These are phyloP conservation scores for Mucor saturninus DNA, from an alignment of 371 early-diverging fungal genomes.

Conservation along the genomic window DNA sequence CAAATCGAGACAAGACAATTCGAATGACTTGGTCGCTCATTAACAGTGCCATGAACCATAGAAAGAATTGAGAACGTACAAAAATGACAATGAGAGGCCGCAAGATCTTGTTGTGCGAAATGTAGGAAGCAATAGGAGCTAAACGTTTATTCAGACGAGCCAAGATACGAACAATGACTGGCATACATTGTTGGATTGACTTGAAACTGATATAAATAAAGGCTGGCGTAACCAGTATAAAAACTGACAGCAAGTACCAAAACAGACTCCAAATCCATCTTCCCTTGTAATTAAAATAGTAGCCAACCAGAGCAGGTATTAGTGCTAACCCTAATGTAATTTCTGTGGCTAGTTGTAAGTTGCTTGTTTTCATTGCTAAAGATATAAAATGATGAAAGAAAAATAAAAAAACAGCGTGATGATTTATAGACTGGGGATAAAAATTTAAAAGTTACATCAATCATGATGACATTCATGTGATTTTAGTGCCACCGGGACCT, in stretches of 20 bases:
- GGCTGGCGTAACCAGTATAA: slow-evolving; percentile 29
- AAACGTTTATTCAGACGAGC: slow-evolving; percentile 22
- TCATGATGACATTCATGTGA: slow-evolving; percentile 5
- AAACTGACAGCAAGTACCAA: slow-evolving; percentile 27
- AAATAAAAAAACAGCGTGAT: background rate
- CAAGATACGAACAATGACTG: slow-evolving; percentile 28
- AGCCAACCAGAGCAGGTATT: slow-evolving; percentile 28
- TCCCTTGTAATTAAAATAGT: slow-evolving; percentile 29
- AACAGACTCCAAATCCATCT: slow-evolving; percentile 25
- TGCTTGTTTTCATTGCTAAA: slow-evolving; percentile 6
- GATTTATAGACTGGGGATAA: background rate
- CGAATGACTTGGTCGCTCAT: slow-evolving; percentile 47
- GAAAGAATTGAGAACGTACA: slow-evolving; percentile 42
- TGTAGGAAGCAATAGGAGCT: slow-evolving; percentile 30
- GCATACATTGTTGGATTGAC: slow-evolving; percentile 36
- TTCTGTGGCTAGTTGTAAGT: slow-evolving; percentile 19
- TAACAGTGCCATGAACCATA: slow-evolving; percentile 40
- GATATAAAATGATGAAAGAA: background rate
- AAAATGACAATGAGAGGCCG: slow-evolving; percentile 37
- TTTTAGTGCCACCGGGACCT: background rate
- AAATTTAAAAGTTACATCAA: background rate
- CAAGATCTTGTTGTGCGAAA: slow-evolving; percentile 33
- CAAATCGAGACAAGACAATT: slow-evolving; percentile 32
- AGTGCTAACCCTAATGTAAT: slow-evolving; percentile 28
- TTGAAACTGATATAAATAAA: slow-evolving; percentile 33